Base-by-base conservation (phyloP, 2,329 filamentous ascomycete genomes). In the Teratosphaeria zuluensis region DNA sequence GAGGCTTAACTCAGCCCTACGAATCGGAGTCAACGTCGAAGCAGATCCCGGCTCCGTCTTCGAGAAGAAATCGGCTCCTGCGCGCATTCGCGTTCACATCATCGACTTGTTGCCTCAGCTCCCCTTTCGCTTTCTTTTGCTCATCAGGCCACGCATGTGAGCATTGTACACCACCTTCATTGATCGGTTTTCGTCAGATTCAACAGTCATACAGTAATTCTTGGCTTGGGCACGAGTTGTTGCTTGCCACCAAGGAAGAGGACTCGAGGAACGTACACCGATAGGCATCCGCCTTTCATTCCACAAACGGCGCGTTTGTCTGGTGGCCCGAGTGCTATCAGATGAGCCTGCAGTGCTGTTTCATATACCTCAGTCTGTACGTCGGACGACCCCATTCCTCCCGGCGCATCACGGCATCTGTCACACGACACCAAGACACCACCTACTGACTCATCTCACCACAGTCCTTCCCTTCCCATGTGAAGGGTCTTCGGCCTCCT, bases 281-380 rank as follows among this genome's bases (percentile, higher is more conserved):
- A 35, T 14, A 35, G 33, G 14, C 33, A 35, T 14, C 33, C 33
- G 33, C 33, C 33, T 35, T 19, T 21, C 31, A 16, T 12, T 42
- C 35, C 14, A 30, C 4, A 21, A 38, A 11, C 24, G 4, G 61
- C 62, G 62, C 63, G 64, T 63, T 62, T 53, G 53, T 64, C 61
- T 61, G 61, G 55, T 63, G 58, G 48, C 59, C 46, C 12, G 16
- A 72, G 62, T 65, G 87, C 90, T 92, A 90, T 95, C 90, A 92
- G 90, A 96, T 96, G 92, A 96, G 94, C 90, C 90, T 96, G 92
- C 90, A 92, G 80, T 79, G 58, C 59, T 62, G 59, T 55, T 57
- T 54, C 62, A 52, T 57, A 56, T 56, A 56, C 38, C 38, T 31
- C 38, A 46, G 58, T 38, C 62, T 60, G 61, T 64, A 63, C 35